Evolutionary conservation across 768 basidiomycete genomes (phyloP).

Genomic region (Auricularia sp.): DNA sequence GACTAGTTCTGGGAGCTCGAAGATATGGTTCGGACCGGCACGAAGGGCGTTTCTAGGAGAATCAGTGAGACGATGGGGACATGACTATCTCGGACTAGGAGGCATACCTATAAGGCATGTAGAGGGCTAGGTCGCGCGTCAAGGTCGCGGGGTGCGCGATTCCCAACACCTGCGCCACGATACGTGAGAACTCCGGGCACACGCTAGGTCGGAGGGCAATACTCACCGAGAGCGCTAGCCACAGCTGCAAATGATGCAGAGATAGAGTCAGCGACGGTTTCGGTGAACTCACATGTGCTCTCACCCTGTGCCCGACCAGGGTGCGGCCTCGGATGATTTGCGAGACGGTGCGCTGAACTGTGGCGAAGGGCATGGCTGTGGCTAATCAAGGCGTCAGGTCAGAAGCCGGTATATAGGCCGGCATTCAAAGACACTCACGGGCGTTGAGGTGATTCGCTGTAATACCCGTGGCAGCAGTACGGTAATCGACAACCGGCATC

Average conservation of each 20-base stretch:
- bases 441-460: slow-evolving; percentile 28
- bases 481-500: slow-evolving; percentile 61
- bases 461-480: slow-evolving; percentile 53
- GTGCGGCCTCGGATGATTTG: slow-evolving; percentile 37
- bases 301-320: slow-evolving; percentile 45
- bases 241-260: neutral
- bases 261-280: too few species aligned
- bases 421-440: slow-evolving; percentile 21
- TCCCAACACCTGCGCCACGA: slow-evolving; percentile 34
- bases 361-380: slow-evolving; percentile 38
- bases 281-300: slow-evolving; percentile 20
- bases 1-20: neutral
- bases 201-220: neutral
- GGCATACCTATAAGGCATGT: slow-evolving; percentile 33
- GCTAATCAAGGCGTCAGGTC: neutral
- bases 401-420: neutral
- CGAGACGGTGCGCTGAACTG: slow-evolving; percentile 36
- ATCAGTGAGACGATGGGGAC: slow-evolving; percentile 38
- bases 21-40: neutral
- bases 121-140: slow-evolving; percentile 48
- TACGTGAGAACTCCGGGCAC: neutral
- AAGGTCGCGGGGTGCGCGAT: slow-evolving; percentile 40
- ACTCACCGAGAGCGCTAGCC: slow-evolving; percentile 12
- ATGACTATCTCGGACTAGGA: slow-evolving; percentile 25
- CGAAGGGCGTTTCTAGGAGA: slow-evolving; percentile 17